A percentile compares a stretch with the other conserved stretches of the same genome.
Conservation (phyloP, 108 stramenopile genomes). For the Pseudonitzschia multiseries region DNA sequence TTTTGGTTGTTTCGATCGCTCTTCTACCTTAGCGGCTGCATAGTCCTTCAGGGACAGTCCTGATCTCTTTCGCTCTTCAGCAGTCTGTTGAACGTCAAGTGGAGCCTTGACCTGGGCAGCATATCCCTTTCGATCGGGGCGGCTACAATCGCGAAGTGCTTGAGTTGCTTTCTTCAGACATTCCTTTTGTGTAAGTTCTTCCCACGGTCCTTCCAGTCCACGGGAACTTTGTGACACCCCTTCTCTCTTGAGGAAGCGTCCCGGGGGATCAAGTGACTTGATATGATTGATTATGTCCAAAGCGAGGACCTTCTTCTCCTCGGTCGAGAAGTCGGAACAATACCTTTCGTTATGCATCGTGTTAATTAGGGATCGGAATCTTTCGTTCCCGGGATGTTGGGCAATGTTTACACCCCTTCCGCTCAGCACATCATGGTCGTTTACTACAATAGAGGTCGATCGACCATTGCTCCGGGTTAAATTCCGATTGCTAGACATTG, state of each 20-base stretch:
- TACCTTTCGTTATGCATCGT: constrained; percentile 58
- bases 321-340: constrained; percentile 57
- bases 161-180: constrained; percentile 74
- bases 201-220: constrained; percentile 75
- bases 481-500: not conserved
- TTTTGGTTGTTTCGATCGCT: not conserved
- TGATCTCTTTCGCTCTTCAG: constrained; percentile 36
- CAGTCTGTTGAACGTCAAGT: constrained; percentile 51
- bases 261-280: constrained; percentile 63
- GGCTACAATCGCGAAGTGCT: constrained; percentile 78
- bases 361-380: constrained; percentile 71
- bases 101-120: constrained; percentile 58
- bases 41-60: constrained; percentile 54
- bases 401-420: constrained; percentile 83
- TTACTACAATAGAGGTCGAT: constrained; percentile 38
- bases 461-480: not conserved
- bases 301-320: constrained; percentile 78
- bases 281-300: constrained; percentile 75
- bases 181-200: constrained; percentile 56
- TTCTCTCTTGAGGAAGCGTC: constrained; percentile 72
- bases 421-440: constrained; percentile 73
- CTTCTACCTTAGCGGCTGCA: constrained; percentile 25
- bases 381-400: constrained; percentile 74
- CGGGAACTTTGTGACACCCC: constrained; percentile 49
- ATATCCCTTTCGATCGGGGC: constrained; percentile 72